Base-by-base conservation (phyloP, 1,139 yeast genomes). In the Zhuliangozyma parablackwelliae region DNA sequence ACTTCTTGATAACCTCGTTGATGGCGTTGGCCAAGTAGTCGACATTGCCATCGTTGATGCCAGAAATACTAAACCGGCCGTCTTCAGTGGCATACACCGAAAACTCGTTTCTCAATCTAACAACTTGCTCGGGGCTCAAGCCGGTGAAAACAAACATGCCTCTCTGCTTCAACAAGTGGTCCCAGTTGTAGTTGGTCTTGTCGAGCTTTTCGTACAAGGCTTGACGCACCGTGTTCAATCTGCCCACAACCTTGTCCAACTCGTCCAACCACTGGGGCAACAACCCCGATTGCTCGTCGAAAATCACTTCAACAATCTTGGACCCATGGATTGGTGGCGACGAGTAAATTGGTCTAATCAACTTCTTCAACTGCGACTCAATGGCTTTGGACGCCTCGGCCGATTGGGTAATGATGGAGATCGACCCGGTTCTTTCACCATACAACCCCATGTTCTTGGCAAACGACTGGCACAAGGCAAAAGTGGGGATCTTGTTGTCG, bases 101-200 rank as follows among this genome's bases (percentile, higher is more conserved):
- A 64, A 68, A 83, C 54, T 86, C 79, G 38, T 76, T 72, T 53
- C 84, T 79, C 56, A 92, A 73, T 47, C 70, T 67, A 39, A 78
- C 69, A 34, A 86, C 92, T 62, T 88, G 96, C 31, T 72, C 75
- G 31, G 80, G 67, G 26, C 67, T 61, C 47, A 92, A 75, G 10
- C 97, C 96, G 30, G 97, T 90, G 70, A 75, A 92, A 40, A 90
- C 87, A 63, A 92, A 92, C 97, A 92, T 92, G 56, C 98, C 98
- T 61, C 94, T 85, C 65, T 92, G 97, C 56, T 80, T 73, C 45
- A 82, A 71, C 58, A 92, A 75, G 59, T 87, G 96, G 42, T 82
- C 84, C 97, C 97, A 92, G 57, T 78, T 74, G 56, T 81, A 81
- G 47, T 69, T 66, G 44, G 68, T 48, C 53, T 69, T 69, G 62